Percentiles rank a stretch among this genome's conserved stretches.
phyloP scores from a whole-genome alignment of 108 stramenopile species.

The Bacterosira constricta region DNA sequence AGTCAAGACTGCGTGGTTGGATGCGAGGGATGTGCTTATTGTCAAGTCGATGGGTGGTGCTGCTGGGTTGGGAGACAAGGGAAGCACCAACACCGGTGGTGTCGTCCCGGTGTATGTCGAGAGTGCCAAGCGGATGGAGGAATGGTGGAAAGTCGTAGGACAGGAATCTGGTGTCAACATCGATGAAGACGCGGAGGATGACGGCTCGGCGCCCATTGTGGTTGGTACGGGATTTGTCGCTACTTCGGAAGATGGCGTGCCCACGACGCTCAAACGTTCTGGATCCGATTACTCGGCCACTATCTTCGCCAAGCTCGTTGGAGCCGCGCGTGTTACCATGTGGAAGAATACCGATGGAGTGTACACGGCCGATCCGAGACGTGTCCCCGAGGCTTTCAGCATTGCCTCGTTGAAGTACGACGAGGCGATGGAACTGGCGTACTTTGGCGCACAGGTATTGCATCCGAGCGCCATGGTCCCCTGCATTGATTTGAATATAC shows the following conservation, averaged over 20 bases:
- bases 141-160: conserved; percentile 65
- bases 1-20: conserved; percentile 65
- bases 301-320: conserved; percentile 81
- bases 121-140: conserved; percentile 30
- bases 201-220: conserved; percentile 47
- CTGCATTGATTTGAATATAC: conserved; percentile 73
- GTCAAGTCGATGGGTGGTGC: conserved; percentile 60
- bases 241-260: conserved; percentile 76
- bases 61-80: conserved; percentile 69
- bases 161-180: conserved; percentile 49
- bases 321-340: conserved; percentile 74
- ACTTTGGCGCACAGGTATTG: conserved; percentile 90
- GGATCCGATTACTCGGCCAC: conserved; percentile 90
- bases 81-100: conserved; percentile 61
- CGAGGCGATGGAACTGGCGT: conserved; percentile 92
- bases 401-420: conserved; percentile 78
- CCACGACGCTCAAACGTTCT: conserved; percentile 85
- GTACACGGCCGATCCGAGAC: conserved; percentile 86
- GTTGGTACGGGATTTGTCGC: conserved; percentile 88
- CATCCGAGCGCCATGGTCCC: conserved; percentile 88
- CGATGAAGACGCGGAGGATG: not conserved
- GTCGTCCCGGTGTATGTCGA: conserved; percentile 67
- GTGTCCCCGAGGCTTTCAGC: conserved; percentile 87
- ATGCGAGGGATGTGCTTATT: conserved; percentile 81
- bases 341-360: conserved; percentile 93